phyloP scores from a whole-genome alignment of 1,139 yeast species.

The Taphrina sp. region DNA sequence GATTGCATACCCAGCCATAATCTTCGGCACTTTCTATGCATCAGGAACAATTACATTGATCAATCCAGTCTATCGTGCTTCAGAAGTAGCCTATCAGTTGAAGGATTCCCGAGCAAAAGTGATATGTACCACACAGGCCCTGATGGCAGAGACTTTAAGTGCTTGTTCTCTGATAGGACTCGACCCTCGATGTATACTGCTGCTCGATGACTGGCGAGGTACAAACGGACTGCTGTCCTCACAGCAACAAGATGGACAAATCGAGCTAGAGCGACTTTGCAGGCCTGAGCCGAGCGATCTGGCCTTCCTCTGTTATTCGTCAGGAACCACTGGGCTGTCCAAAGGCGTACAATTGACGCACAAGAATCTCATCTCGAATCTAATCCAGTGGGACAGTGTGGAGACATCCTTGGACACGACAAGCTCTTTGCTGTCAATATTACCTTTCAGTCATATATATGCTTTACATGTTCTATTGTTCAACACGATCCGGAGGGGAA shows the following conservation, averaged over 20 bases:
- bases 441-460: slow-evolving; percentile 48
- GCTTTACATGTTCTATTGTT: slow-evolving; percentile 43
- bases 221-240: slow-evolving; percentile 33
- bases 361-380: slow-evolving; percentile 40
- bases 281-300: slow-evolving; percentile 39
- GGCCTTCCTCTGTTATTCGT: slow-evolving; percentile 56
- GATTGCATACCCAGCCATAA: slow-evolving; percentile 42
- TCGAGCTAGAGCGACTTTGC: slow-evolving; percentile 32
- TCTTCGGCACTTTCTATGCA: slow-evolving; percentile 42
- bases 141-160: slow-evolving; percentile 38
- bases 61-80: slow-evolving; percentile 43
- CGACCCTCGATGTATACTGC: slow-evolving; percentile 4
- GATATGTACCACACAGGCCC: slow-evolving; percentile 39
- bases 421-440: slow-evolving; percentile 30
- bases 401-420: slow-evolving; percentile 6
- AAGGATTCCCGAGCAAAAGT: slow-evolving; percentile 41
- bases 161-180: slow-evolving; percentile 40
- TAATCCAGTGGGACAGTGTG: slow-evolving; percentile 35
- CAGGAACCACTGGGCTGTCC: slow-evolving; percentile 65
- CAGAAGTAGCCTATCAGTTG: slow-evolving; percentile 46
- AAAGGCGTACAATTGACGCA: slow-evolving; percentile 63
- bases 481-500: slow-evolving; percentile 39
- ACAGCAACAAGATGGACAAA: slow-evolving; percentile 33
- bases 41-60: slow-evolving; percentile 47
- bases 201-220: slow-evolving; percentile 29